Conservation (phyloP, 2,329 filamentous ascomycete genomes). For the Epichloe baconii region DNA sequence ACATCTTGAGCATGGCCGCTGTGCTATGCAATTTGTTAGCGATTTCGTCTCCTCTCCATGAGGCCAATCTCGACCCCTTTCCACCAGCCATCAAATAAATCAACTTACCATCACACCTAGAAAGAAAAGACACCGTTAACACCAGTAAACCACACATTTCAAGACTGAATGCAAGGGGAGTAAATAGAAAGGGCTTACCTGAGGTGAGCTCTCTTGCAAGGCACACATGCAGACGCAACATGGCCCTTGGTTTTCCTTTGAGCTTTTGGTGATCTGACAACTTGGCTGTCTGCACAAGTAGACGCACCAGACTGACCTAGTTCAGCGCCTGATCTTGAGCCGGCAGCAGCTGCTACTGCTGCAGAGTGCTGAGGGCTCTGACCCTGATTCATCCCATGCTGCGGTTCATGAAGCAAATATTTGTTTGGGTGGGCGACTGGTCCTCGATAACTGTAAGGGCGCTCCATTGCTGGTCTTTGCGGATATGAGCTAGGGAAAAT, state of each 20-base stretch:
- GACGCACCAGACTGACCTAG: constrained; percentile 19
- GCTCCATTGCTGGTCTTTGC: constrained; percentile 12
- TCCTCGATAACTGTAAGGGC: constrained; percentile 14
- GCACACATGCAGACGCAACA: constrained; percentile 73
- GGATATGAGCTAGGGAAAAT: constrained; percentile 10
- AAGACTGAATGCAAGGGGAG: background rate
- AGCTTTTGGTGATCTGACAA: constrained; percentile 43
- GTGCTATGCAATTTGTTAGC: constrained; percentile 38
- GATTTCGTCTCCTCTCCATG: background rate
- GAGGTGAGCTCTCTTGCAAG: constrained; percentile 75
- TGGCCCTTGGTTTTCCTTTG: constrained; percentile 65
- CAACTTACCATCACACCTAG: constrained; percentile 2
- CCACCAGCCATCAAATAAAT: background rate
- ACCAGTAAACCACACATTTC: background rate
- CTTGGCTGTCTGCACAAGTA: constrained; percentile 29
- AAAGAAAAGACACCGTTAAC: background rate
- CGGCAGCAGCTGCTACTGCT: constrained; percentile 5
- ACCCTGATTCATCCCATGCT: constrained; percentile 4
- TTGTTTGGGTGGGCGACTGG: constrained; percentile 12
- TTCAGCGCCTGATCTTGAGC: constrained; percentile 8
- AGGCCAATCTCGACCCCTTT: background rate
- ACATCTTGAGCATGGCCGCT: constrained; percentile 68
- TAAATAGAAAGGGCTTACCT: constrained; percentile 30
- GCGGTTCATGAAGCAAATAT: constrained; percentile 13
- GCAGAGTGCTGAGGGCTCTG: constrained; percentile 11